A percentile compares a stretch with the other conserved stretches of the same genome.
Conservation (phyloP, 176 grass and related monocot species). For the Neostapfia colusana region DNA sequence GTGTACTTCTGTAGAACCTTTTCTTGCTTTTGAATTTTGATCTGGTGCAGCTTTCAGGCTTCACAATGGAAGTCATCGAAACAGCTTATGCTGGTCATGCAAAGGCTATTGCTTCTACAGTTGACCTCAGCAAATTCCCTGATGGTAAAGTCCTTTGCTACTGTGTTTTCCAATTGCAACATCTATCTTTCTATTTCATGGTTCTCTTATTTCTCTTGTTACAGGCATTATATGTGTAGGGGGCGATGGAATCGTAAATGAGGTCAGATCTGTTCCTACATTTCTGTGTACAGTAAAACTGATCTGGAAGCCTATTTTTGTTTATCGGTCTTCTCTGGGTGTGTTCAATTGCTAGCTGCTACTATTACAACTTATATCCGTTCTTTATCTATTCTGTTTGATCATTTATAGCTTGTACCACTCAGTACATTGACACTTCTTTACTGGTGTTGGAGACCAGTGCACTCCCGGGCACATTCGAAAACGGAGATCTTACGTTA, state of each 20-base stretch:
- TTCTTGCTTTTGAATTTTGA: constrained; percentile 55
- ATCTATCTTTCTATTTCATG: background rate
- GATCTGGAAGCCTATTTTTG: background rate
- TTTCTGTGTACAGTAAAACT: constrained; percentile 23
- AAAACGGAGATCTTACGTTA: background rate
- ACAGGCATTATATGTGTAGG: constrained; percentile 86
- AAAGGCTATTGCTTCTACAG: constrained; percentile 68
- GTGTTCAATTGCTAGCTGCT: constrained; percentile 8
- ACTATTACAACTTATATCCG: background rate
- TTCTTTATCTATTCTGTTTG: background rate
- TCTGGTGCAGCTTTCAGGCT: constrained; percentile 85
- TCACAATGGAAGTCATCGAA: constrained; percentile 82
- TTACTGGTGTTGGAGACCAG: background rate
- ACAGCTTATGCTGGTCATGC: constrained; percentile 87
- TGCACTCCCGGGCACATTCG: background rate
- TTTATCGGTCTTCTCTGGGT: constrained; percentile 6
- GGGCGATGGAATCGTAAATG: constrained; percentile 92
- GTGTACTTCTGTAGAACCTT: background rate
- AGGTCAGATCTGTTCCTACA: constrained; percentile 39
- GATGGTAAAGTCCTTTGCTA: constrained; percentile 55
- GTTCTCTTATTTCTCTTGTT: constrained; percentile 24
- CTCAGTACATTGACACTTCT: constrained; percentile 18
- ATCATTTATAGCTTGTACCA: constrained; percentile 16
- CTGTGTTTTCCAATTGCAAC: constrained; percentile 15
- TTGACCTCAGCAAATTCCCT: constrained; percentile 68